Conservation (phyloP, 78 protist species). For the Parvularia atlantis region DNA sequence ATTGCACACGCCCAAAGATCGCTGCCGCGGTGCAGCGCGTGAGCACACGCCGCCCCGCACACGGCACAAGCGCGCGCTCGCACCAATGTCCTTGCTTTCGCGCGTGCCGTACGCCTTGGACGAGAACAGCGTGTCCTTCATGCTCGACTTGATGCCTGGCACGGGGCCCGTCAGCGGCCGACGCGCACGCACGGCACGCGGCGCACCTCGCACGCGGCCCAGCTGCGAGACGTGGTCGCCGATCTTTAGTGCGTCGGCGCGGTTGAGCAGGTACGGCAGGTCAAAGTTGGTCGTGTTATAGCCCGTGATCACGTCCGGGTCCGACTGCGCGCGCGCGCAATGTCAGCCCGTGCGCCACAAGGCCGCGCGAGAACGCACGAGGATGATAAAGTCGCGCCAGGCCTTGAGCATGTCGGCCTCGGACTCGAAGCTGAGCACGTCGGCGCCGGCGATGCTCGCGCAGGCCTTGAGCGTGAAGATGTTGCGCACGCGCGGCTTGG, state of each 20-base stretch:
- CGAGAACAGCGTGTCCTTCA: slow-evolving; percentile 46
- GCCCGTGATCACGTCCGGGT: slow-evolving; percentile 97
- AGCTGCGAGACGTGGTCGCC: slow-evolving; percentile 26
- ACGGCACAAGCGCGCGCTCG: too few species aligned
- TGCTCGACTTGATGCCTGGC: too few species aligned
- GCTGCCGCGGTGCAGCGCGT: too few species aligned
- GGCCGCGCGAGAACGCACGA: background rate
- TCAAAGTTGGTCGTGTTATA: slow-evolving; percentile 97
- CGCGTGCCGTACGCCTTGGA: slow-evolving; percentile 83
- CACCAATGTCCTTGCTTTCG: slow-evolving; percentile 78
- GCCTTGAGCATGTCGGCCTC: slow-evolving; percentile 73
- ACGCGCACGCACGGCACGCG: too few species aligned
- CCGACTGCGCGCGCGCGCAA: slow-evolving; percentile 31
- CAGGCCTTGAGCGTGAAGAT: slow-evolving; percentile 75
- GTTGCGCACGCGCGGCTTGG: slow-evolving; percentile 44
- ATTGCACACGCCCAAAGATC: too few species aligned
- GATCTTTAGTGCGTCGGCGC: slow-evolving; percentile 68
- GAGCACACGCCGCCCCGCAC: too few species aligned
- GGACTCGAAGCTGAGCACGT: slow-evolving; percentile 53
- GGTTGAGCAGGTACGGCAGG: slow-evolving; percentile 86
- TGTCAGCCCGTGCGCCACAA: too few species aligned
- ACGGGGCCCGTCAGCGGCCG: background rate
- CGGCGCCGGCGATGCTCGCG: slow-evolving; percentile 84
- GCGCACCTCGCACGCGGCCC: slow-evolving; percentile 26
- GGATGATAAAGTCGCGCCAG: slow-evolving; percentile 57